These are phyloP conservation scores for Trichomonascaceae sp. DNA, from an alignment of 1,139 yeast genomes.

Conservation along the genomic window DNA sequence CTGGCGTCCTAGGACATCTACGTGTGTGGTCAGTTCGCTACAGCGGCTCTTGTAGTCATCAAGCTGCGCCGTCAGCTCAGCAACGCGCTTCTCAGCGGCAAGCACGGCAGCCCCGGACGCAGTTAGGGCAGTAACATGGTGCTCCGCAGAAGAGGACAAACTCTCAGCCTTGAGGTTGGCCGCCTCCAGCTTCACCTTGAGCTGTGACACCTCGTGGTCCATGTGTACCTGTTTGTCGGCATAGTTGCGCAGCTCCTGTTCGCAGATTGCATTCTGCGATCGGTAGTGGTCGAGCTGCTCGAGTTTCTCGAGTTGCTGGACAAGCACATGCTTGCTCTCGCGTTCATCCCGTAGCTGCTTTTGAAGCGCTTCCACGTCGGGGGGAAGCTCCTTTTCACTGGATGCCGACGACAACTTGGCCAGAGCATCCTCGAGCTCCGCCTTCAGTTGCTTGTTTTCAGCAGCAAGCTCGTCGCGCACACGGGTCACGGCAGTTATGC, in stretches of 20 bases:
- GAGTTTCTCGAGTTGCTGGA: background rate
- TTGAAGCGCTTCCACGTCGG: background rate
- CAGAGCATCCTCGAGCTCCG: constrained; percentile 4
- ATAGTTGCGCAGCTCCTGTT: constrained; percentile 16
- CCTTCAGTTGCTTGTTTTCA: constrained; percentile 4
- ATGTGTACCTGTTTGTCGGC: constrained; percentile 15
- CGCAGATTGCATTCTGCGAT: constrained; percentile 11
- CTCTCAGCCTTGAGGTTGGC: constrained; percentile 9
- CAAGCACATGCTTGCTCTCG: background rate
- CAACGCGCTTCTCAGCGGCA: constrained; percentile 17
- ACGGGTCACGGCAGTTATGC: constrained; percentile 16
- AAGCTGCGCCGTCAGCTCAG: constrained; percentile 13
- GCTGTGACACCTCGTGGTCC: constrained; percentile 15
- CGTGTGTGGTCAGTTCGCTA: constrained; percentile 11
- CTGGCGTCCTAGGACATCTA: constrained; percentile 11
- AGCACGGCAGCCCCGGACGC: constrained; percentile 20
- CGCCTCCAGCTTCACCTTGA: constrained; percentile 12
- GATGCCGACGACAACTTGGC: background rate
- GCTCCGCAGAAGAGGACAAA: constrained; percentile 17
- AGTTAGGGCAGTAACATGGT: constrained; percentile 17
- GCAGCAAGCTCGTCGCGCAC: constrained; percentile 15
- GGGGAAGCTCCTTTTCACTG: background rate
- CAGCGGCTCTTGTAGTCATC: constrained; percentile 13
- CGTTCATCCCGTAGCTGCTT: constrained; percentile 1
- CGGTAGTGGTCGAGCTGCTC: constrained; percentile 8